Percentiles rank a stretch among this genome's conserved stretches.
These are phyloP conservation scores for Francoa sonchifolia DNA, from an alignment of 441 rosid species.

Conservation along the genomic window DNA sequence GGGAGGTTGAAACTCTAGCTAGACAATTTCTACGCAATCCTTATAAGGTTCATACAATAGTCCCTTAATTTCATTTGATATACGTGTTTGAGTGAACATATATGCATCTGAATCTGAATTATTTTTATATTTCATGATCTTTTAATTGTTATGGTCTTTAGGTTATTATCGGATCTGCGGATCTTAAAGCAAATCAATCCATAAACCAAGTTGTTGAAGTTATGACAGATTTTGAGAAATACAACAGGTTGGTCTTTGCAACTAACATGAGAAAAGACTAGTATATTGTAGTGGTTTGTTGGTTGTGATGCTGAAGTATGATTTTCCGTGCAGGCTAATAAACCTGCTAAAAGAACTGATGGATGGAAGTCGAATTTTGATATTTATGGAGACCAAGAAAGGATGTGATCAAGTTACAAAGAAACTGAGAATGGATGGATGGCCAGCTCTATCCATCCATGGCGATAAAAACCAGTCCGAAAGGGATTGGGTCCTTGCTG, in stretches of 20 bases:
- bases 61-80: not conserved
- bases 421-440: slow-evolving; percentile 96
- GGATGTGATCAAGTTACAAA: slow-evolving; percentile 93
- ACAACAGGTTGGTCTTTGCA: slow-evolving; percentile 52
- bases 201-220: slow-evolving; percentile 86
- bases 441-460: slow-evolving; percentile 96
- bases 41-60: slow-evolving; percentile 44
- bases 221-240: slow-evolving; percentile 68
- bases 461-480: slow-evolving; percentile 93
- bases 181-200: slow-evolving; percentile 88
- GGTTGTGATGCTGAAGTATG: not conserved
- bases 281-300: slow-evolving; percentile 1
- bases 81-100: not conserved
- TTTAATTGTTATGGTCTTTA: slow-evolving; percentile 20
- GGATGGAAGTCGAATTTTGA: slow-evolving; percentile 81
- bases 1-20: slow-evolving; percentile 81
- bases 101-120: slow-evolving; percentile 6
- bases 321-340: slow-evolving; percentile 46
- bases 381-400: slow-evolving; percentile 88
- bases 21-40: slow-evolving; percentile 80
- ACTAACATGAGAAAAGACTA: not conserved
- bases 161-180: slow-evolving; percentile 81
- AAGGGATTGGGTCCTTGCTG: slow-evolving; percentile 94
- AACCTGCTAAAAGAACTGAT: slow-evolving; percentile 60
- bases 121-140: not conserved